Conservation (phyloP, 2,329 filamentous ascomycete genomes). For the Diaporthe velutina region DNA sequence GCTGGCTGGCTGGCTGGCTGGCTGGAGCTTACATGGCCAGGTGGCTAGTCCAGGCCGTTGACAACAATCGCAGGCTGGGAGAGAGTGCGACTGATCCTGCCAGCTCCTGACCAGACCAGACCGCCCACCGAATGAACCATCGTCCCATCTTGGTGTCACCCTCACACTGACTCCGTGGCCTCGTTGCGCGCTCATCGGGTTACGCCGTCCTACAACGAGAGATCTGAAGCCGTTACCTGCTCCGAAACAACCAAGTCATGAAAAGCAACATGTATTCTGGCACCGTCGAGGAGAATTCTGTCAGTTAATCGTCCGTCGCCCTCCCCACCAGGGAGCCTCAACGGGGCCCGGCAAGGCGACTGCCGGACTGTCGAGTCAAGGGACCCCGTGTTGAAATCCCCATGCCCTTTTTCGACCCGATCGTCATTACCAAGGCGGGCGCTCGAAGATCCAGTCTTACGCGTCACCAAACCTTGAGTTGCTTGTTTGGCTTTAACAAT, state of each 20-base stretch:
- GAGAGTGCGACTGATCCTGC: neutral
- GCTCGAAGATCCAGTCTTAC: conserved; percentile 3
- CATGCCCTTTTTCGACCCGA: conserved; percentile 18
- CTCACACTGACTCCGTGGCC: conserved; percentile 7
- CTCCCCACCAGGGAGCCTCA: neutral
- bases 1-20: neutral
- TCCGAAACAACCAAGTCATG: conserved; percentile 21
- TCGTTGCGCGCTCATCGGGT: neutral
- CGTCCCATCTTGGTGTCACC: conserved; percentile 13
- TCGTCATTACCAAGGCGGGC: conserved; percentile 18
- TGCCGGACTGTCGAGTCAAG: conserved; percentile 21
- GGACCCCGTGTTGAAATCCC: conserved; percentile 14
- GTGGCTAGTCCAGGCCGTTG: conserved; percentile 21
- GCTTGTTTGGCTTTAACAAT: conserved; percentile 27
- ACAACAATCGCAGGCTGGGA: neutral
- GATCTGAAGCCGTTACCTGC: neutral
- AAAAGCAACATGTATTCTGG: neutral
- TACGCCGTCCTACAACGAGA: neutral
- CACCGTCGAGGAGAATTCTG: neutral
- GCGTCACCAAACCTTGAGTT: conserved; percentile 21
- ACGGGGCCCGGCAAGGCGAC: conserved; percentile 16
- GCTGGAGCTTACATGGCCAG: neutral
- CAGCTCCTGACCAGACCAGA: conserved; percentile 7
- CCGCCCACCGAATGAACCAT: conserved; percentile 21
- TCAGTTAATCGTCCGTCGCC: neutral